Conservation (phyloP, 192 early-diverging fungal genomes). For the Funneliformis geosporum region DNA sequence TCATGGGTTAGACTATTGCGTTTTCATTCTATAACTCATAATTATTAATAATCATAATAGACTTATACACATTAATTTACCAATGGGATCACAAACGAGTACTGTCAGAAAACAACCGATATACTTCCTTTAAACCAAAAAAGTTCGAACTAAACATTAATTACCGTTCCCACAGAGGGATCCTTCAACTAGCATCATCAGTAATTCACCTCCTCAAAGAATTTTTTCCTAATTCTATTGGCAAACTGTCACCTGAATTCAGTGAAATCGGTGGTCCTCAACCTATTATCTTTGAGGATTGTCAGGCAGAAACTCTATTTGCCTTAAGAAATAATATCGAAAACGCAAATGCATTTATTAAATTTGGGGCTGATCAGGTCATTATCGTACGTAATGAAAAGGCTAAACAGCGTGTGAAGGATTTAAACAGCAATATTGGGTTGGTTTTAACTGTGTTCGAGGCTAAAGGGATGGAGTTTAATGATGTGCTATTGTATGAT, state of each 20-base stretch:
- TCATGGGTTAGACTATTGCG: background rate
- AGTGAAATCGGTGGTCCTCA: constrained; percentile 10
- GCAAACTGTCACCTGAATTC: background rate
- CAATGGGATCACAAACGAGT: constrained; percentile 5
- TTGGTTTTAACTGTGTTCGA: constrained; percentile 14
- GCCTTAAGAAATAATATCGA: background rate
- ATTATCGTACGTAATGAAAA: no score
- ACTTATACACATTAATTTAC: background rate
- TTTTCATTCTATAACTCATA: background rate
- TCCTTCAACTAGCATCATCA: background rate
- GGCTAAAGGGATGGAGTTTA: constrained; percentile 24
- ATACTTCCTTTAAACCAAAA: no score
- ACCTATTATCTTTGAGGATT: background rate
- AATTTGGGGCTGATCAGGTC: constrained; percentile 8
- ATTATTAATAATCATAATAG: background rate
- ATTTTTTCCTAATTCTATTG: constrained; percentile 29
- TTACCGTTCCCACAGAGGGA: no score
- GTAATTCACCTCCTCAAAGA: constrained; percentile 8
- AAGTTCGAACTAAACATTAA: no score
- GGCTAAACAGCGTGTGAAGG: background rate
- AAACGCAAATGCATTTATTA: background rate
- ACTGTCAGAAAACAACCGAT: background rate
- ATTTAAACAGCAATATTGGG: background rate
- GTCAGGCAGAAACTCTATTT: background rate
- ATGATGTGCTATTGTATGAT: constrained; percentile 29